Conservation (phyloP, 2,329 filamentous ascomycete genomes). For the Exophiala xenobiotica region DNA sequence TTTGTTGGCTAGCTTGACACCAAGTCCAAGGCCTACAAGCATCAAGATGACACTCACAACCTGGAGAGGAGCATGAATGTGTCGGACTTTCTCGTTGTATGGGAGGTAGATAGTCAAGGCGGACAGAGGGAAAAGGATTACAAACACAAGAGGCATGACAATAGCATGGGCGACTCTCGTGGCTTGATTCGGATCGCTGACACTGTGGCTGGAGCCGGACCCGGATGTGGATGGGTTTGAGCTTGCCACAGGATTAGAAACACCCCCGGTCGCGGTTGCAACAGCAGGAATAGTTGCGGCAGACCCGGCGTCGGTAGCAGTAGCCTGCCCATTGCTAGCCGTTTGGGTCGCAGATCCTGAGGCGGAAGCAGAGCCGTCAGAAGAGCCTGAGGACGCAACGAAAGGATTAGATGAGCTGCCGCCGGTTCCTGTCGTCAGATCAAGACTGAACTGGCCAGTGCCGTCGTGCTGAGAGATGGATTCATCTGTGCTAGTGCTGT, state of each 20-base stretch:
- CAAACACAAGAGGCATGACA: constrained; percentile 45
- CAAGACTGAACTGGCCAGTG: constrained; percentile 45
- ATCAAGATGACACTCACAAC: constrained; percentile 49
- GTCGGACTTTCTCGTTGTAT: constrained; percentile 43
- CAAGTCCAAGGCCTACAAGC: constrained; percentile 52
- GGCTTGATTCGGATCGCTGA: constrained; percentile 8
- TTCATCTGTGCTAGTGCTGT: constrained; percentile 46
- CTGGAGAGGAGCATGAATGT: constrained; percentile 49
- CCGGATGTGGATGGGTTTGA: constrained; percentile 18
- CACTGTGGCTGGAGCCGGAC: constrained; percentile 5
- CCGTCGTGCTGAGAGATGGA: constrained; percentile 48
- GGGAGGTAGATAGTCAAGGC: constrained; percentile 38
- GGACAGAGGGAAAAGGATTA: constrained; percentile 42
- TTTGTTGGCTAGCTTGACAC: constrained; percentile 49
- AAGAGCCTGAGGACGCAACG: constrained; percentile 21
- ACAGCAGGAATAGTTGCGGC: not conserved
- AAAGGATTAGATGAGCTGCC: constrained; percentile 43
- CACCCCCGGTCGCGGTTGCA: constrained; percentile 15
- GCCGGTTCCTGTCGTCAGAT: constrained; percentile 51
- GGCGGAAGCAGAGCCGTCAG: constrained; percentile 6
- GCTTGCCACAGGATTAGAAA: constrained; percentile 20
- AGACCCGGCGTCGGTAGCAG: constrained; percentile 4
- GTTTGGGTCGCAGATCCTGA: not conserved
- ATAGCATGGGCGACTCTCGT: constrained; percentile 32
- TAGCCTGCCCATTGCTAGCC: not conserved